A percentile compares a stretch with the other conserved stretches of the same genome.
phyloP scores from a whole-genome alignment of 1,284 basidiomycete species.

The Neonothopanus nambi region DNA sequence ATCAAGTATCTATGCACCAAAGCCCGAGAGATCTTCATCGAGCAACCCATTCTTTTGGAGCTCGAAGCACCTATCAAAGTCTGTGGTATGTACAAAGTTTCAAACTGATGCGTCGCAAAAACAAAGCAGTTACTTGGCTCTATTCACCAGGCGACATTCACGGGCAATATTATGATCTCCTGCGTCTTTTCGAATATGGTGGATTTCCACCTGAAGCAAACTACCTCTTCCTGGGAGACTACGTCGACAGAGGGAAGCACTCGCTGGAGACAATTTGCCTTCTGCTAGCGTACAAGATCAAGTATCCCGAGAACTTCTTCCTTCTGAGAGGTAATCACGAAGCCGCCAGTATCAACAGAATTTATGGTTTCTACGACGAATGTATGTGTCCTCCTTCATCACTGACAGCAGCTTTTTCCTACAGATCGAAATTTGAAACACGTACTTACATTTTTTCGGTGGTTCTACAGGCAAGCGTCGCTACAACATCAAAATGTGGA shows the following conservation, averaged over 20 bases:
- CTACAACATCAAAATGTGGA: slow-evolving; percentile 98
- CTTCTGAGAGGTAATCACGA: slow-evolving; percentile 94
- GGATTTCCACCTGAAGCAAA: slow-evolving; percentile 96
- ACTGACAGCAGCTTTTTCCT: neutral
- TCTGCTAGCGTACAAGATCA: slow-evolving; percentile 94
- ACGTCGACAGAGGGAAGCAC: slow-evolving; percentile 95
- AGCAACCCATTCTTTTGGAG: slow-evolving; percentile 92
- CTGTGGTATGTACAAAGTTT: slow-evolving; percentile 69
- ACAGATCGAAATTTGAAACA: neutral
- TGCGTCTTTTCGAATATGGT: slow-evolving; percentile 93
- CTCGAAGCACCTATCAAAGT: slow-evolving; percentile 97
- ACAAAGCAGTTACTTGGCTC: neutral
- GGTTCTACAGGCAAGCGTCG: slow-evolving; percentile 80
- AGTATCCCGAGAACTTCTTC: slow-evolving; percentile 98
- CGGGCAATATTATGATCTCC: slow-evolving; percentile 93
- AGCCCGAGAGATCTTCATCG: slow-evolving; percentile 95
- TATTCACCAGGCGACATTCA: slow-evolving; percentile 80
- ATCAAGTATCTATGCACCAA: slow-evolving; percentile 96
- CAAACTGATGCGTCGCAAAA: slow-evolving; percentile 9
- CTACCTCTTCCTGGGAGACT: slow-evolving; percentile 94
- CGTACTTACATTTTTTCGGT: neutral
- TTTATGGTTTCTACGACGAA: slow-evolving; percentile 97
- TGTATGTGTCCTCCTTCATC: slow-evolving; percentile 53
- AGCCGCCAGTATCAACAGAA: slow-evolving; percentile 93
- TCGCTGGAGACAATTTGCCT: slow-evolving; percentile 92